These are phyloP conservation scores for Biscogniauxia sp. DNA, from an alignment of 2,329 filamentous ascomycete genomes.

Conservation along the genomic window DNA sequence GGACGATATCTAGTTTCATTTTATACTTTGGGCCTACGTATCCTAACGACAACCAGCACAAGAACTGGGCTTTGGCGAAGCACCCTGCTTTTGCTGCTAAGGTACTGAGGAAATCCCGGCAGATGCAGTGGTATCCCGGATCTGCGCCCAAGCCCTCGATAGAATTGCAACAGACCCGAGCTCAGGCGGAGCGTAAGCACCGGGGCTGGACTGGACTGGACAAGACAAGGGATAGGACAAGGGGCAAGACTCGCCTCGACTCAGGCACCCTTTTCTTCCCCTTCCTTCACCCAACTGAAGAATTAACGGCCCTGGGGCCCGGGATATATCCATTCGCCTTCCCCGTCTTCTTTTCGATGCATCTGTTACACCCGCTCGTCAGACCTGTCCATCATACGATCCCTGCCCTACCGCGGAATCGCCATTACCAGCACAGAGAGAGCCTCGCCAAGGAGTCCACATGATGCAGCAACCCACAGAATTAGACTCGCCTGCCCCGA, in stretches of 20 bases:
- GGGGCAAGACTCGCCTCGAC: not conserved
- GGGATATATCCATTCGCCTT: not conserved
- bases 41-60: not conserved
- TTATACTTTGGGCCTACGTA: not conserved
- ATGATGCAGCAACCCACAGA: constrained; percentile 19
- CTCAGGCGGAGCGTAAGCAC: not conserved
- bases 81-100: no score
- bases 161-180: not conserved
- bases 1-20: no score
- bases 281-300: no score
- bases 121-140: not conserved
- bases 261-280: not conserved
- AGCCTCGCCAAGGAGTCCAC: constrained; percentile 7
- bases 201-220: not conserved
- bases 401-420: not conserved
- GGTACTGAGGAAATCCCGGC: not conserved
- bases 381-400: not conserved
- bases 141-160: not conserved
- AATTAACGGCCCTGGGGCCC: no score
- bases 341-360: not conserved
- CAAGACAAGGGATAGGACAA: no score
- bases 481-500: constrained; percentile 21
- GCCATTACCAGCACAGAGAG: not conserved
- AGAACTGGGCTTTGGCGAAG: not conserved
- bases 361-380: not conserved